Evolutionary conservation across 345 rosid genomes (phyloP), one percentile per base, ranked within the genome.

Genomic region (Salix viminalis): DNA sequence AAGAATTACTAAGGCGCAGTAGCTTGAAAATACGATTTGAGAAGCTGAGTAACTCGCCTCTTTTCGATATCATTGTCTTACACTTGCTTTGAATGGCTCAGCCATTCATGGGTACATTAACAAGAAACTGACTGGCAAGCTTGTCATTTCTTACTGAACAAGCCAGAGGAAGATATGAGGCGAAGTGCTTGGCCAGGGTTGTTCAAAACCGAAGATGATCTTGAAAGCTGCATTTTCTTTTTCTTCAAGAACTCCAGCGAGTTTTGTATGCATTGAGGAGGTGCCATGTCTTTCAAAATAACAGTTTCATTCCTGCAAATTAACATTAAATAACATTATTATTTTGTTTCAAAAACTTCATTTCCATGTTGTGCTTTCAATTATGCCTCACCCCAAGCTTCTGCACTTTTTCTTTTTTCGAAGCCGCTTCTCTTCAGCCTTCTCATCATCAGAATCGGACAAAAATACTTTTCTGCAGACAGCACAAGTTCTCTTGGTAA

Each of bases 161-260:
- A 72, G 79, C 91, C 81, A 4, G 92, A 87, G 76, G 79, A 64
- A 5, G 89, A 82, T 69, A 87, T 85, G 70, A 91, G 88, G 76
- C 99, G 92, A 28, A 91, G 87, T 60, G 97, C 99, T 84, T 90
- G 96, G 85, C 84, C 83, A 12, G 97, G 80, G 75, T 94, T 91
- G 79, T 87, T 86, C 86, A 96, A 81, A 77, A 90, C 87, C 1
- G 94, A 78, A 46, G 90, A 77, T n/a, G 97, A 96, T 76, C 99
- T 85, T 2, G 92, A 71, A 73, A 93, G 91, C 85, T 85, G 92
- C 85, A 87, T 87, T 83, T 87, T 96, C 86, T 90, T 89, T 76
- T 83, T 88, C 86, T 89, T 96, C 84, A 96, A 86, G 83, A 96
- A 96, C 65, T 93, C 95, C 85, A 92, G 74, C 24, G 92, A 90